Conservation (phyloP, 23 red algal genomes). For the Gracilaria domingensis region DNA sequence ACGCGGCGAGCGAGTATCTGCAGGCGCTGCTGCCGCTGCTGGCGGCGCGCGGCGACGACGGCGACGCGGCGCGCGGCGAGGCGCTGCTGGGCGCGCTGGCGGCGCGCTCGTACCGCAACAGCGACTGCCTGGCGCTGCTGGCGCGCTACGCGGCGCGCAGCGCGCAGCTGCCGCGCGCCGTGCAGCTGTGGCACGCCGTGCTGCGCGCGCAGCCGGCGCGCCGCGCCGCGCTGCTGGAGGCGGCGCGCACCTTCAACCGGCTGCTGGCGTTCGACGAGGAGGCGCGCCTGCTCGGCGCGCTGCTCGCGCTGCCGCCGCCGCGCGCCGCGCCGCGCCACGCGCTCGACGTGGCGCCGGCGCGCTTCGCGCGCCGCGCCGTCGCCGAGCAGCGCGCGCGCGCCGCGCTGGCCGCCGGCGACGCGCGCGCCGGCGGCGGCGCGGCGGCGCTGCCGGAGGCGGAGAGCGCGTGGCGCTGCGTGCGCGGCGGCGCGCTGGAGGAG, state of each 20-base stretch:
- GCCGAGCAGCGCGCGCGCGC: constrained; percentile 4
- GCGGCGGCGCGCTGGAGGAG: no score
- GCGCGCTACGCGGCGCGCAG: neutral
- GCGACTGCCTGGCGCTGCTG: constrained; percentile 9
- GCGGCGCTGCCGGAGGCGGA: neutral
- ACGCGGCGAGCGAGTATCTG: neutral
- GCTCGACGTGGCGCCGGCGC: neutral
- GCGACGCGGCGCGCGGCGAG: neutral
- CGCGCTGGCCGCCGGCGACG: neutral
- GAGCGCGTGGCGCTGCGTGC: no score
- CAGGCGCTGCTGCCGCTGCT: neutral
- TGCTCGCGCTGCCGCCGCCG: neutral
- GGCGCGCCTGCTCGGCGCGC: constrained; percentile 1
- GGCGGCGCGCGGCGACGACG: neutral
- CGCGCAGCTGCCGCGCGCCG: neutral
- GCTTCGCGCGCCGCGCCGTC: neutral
- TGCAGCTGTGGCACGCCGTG: constrained; percentile 9
- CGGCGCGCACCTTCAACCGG: neutral
- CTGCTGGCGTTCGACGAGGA: constrained; percentile 13
- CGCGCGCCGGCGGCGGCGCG: no score
- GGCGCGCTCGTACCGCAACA: neutral
- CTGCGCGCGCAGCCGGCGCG: neutral
- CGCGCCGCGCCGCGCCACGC: neutral
- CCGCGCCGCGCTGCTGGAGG: neutral
- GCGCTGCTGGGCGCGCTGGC: neutral